A percentile compares a stretch with the other conserved stretches of the same genome.
Evolutionary conservation across 2,329 filamentous ascomycete species (phyloP).

Genomic region (Colletotrichum gloeosporioides): DNA sequence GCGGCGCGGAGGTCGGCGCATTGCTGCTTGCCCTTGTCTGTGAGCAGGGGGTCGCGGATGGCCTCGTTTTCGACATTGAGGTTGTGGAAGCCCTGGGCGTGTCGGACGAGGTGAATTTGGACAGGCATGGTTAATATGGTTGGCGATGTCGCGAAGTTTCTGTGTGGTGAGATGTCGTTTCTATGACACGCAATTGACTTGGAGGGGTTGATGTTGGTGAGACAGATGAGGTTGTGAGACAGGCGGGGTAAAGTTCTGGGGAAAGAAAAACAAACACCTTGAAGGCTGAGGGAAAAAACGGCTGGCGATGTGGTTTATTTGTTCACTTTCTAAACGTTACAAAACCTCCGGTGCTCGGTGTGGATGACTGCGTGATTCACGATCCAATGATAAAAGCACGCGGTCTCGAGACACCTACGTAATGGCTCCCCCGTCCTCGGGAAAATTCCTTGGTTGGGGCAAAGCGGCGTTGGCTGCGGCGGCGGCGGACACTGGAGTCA

Average conservation of each 20-base stretch:
- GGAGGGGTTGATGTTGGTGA: background rate
- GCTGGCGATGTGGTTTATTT: background rate
- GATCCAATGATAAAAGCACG: conserved; percentile 11
- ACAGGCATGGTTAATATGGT: conserved; percentile 46
- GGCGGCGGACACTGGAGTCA: background rate
- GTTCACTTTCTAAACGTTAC: background rate
- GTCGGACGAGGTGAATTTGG: conserved; percentile 72
- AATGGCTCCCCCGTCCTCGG: background rate
- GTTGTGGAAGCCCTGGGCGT: conserved; percentile 85
- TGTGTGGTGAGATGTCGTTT: background rate
- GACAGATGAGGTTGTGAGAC: background rate
- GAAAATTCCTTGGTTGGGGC: background rate
- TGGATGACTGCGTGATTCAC: background rate
- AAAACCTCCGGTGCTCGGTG: background rate
- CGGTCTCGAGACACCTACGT: background rate
- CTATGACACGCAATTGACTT: background rate
- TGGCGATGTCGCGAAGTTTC: background rate
- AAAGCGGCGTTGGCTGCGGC: background rate
- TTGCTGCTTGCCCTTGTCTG: conserved; percentile 76
- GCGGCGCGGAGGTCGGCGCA: conserved; percentile 64
- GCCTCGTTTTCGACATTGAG: conserved; percentile 71
- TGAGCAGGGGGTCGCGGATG: conserved; percentile 80
- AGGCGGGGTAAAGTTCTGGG: background rate
- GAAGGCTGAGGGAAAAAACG: accelerated
- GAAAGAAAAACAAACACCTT: background rate